Base-by-base conservation (phyloP, 345 rosid genomes). In the Rhizophora apiculata region DNA sequence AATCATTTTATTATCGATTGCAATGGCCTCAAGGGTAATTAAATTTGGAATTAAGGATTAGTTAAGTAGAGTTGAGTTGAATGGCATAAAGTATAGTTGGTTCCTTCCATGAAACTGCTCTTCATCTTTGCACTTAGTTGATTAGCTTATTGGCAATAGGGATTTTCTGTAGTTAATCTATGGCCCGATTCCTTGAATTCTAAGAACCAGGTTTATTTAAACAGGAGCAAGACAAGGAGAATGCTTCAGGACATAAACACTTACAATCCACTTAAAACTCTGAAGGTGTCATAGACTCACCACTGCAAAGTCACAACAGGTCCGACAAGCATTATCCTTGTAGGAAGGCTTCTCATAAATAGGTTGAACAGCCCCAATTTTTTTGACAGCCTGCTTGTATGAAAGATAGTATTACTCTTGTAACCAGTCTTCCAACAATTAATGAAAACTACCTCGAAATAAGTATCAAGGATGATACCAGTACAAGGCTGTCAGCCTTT, bases 321-420 rank as follows among this genome's bases (percentile, higher is more conserved):
- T 69, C 89, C 85, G 65, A 87, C 87, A 19, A 87, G 85, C 7
- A 83, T 60, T 80, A 85, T 82, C 65, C 92, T 74, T 56, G 84
- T 78, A 64, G 88, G 81, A 68, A 87, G 89, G 72, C 89, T 84
- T 79, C 88, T 82, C 1, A 89, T 85, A 71, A 87, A 87, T 22
- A 87, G 77, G 73, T 85, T 82, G 76, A 76, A 64, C 53, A 82
- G 43, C 48, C 92, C 92, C 89, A 71, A 85, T 84, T 70, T 82
- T 85, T 71, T 77, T 84, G 67, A 85, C 74, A 74, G 87, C 89
- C 89, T 87, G 69, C 65, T 56, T 57, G 36, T 71, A 32, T 59
- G 19, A 65, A 64, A 60, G 74, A 24, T 29, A n/a, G 58, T 39
- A 53, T 68, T 9, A 67, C 54, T 10, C 60, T 24, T 39, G 72